Conservation (phyloP, 1,284 basidiomycete species). For the Irpex sp. region DNA sequence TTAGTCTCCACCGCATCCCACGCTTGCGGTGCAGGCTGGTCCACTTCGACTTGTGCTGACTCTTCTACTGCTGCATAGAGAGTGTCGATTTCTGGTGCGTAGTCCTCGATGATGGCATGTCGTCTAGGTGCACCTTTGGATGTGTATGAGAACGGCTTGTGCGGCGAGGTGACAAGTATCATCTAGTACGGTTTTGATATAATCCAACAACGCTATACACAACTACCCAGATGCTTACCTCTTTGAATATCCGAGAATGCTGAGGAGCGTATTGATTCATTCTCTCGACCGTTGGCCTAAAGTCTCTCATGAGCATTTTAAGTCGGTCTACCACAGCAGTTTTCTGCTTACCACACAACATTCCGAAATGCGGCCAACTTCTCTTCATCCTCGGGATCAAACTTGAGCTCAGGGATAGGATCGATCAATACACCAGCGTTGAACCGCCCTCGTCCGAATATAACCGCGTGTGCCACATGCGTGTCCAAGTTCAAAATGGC, state of each 20-base stretch:
- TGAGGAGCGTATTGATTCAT: conserved; percentile 35
- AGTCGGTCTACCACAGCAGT: not conserved
- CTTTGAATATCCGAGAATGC: conserved; percentile 39
- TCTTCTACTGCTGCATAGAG: conserved; percentile 28
- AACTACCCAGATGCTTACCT: conserved; percentile 14
- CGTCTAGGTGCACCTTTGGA: conserved; percentile 29
- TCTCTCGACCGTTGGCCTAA: conserved; percentile 34
- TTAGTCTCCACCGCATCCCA: conserved; percentile 23
- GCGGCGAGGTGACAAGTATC: conserved; percentile 27
- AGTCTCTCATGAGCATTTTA: not conserved
- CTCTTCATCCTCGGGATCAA: conserved; percentile 27
- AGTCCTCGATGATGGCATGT: conserved; percentile 22
- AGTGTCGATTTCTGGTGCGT: conserved; percentile 28
- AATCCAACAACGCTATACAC: not conserved
- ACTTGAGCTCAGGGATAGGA: conserved; percentile 21
- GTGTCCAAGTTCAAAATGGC: conserved; percentile 31
- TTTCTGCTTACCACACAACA: conserved; percentile 24
- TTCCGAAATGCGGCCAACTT: conserved; percentile 27
- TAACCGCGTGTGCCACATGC: conserved; percentile 26
- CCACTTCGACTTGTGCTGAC: conserved; percentile 20
- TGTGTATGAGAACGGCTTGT: conserved; percentile 31
- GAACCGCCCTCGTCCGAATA: conserved; percentile 40
- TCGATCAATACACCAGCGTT: conserved; percentile 35
- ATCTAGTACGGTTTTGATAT: conserved; percentile 19
- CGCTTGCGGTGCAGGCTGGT: conserved; percentile 12